Evolutionary conservation across 352 stramenopile genomes (phyloP).

Genomic region (Globisporangium paddicum): DNA sequence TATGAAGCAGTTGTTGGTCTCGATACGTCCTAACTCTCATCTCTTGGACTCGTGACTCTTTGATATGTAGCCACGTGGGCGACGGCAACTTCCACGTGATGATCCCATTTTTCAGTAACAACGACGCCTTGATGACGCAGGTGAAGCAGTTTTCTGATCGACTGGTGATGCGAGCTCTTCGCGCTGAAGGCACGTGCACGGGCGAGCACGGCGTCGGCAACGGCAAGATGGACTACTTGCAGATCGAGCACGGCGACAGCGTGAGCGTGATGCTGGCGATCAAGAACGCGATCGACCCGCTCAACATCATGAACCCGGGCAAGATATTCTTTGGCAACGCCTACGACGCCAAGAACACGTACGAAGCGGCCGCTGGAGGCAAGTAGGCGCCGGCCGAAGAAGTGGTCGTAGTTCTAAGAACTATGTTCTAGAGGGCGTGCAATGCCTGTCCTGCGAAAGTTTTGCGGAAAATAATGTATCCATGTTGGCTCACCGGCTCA

Average conservation of each 20-base stretch:
- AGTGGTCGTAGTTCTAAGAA: too few relatives aligned
- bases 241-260: conserved; percentile 88
- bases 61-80: conserved; percentile 63
- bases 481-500: too few relatives aligned
- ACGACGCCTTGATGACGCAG: conserved; percentile 82
- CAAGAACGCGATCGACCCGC: conserved; percentile 94
- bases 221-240: conserved; percentile 93
- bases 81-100: conserved; percentile 99
- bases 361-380: too few relatives aligned
- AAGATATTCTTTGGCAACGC: conserved; percentile 90
- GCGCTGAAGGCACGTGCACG: conserved; percentile 95
- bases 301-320: conserved; percentile 97
- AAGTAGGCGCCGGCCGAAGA: too few relatives aligned
- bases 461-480: too few relatives aligned
- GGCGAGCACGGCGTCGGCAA: conserved; percentile 96
- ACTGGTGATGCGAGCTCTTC: conserved; percentile 79
- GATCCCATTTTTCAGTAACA: conserved; percentile 86
- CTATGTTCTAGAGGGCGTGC: too few relatives aligned
- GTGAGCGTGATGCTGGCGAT: conserved; percentile 92
- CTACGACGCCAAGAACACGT: conserved; percentile 15
- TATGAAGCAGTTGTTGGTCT: too few relatives aligned
- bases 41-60: not conserved
- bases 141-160: conserved; percentile 88
- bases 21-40: conserved; percentile 2
- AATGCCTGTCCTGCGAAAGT: too few relatives aligned